Evolutionary conservation across 2,329 filamentous ascomycete genomes (phyloP), one percentile per base, ranked within the genome.

Genomic region (Ophiostoma montium): DNA sequence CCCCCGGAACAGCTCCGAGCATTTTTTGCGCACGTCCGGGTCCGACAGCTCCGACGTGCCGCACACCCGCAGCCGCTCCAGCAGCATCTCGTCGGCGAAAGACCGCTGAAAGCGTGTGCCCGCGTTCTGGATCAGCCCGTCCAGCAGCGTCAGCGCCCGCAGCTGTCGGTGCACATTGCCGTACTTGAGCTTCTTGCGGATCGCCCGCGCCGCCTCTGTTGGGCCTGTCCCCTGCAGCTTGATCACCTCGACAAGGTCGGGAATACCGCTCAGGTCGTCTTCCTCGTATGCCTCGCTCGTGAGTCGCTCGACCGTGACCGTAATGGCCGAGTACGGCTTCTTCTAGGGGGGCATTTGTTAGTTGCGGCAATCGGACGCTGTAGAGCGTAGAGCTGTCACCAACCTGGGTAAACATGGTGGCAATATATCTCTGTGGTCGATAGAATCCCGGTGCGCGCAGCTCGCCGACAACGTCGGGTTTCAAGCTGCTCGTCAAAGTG

Each of bases 181-280:
- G 66, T 98, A 96, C 70, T 98, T 98, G 74, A 98, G 78, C 71
- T 96, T 96, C 76, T 98, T 98, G 53, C 92, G 80, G 58, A 98
- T 77, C 44, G 92, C 89, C 61, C 92, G 80, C 48, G 90, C 87
- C 52, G 89, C 89, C 70, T 98, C 92, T 12, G 79, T 76, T 2
- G 92, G 87, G 0, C 92, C 92, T 7, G 85, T 84, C 23, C 76
- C 74, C 66, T 98, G 92, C 52, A 98, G 79, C 56, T 85, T 84
- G 62, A 98, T 86, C 50, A 92, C 87, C 65, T 98, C 92, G 55
- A 96, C 86, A 21, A 98, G 78, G 59, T 96, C 89, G 36, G 90
- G 86, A 55, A 98, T 87, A 21, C 90, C 92, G 58, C 86, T 84
- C 35, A 94, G 72, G 63, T 96, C 89, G 62, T 96, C 87, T 61